A percentile compares a stretch with the other conserved stretches of the same genome.
These are phyloP conservation scores for Rhizopus sp. DNA, from an alignment of 371 early-diverging fungal genomes.

Conservation along the genomic window DNA sequence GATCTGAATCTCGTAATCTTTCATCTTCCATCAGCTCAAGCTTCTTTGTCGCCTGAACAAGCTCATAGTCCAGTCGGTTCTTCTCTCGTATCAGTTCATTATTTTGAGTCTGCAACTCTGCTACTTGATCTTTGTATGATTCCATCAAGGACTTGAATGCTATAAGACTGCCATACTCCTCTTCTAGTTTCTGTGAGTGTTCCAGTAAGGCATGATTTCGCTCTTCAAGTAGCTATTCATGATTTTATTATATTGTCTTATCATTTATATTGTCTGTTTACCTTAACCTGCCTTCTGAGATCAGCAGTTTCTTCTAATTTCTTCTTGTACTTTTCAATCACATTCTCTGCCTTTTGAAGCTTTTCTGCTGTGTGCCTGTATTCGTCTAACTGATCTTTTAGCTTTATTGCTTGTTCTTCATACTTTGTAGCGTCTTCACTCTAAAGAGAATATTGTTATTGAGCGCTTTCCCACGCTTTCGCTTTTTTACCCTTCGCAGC, in stretches of 20 bases:
- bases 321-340: constrained; percentile 93
- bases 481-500: constrained; percentile 51
- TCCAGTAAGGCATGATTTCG: constrained; percentile 69
- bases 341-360: constrained; percentile 88
- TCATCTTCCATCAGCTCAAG: constrained; percentile 69
- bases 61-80: constrained; percentile 71
- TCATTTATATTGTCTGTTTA: constrained; percentile 4
- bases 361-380: constrained; percentile 86
- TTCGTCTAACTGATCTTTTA: constrained; percentile 91
- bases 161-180: constrained; percentile 81
- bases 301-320: constrained; percentile 88
- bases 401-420: constrained; percentile 67
- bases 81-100: constrained; percentile 69
- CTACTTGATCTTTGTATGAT: constrained; percentile 83
- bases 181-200: constrained; percentile 76
- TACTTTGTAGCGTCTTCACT: constrained; percentile 57
- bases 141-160: constrained; percentile 83
- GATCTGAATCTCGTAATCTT: constrained; percentile 67
- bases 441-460: constrained; percentile 22
- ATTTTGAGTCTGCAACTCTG: constrained; percentile 72
- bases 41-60: constrained; percentile 64
- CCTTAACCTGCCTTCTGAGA: constrained; percentile 75
- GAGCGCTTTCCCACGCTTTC: too few species aligned
- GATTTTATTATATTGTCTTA: neutral
- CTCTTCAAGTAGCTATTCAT: constrained; percentile 64